Conservation (phyloP, 1,284 basidiomycete species). For the Naganishia liquefaciens region DNA sequence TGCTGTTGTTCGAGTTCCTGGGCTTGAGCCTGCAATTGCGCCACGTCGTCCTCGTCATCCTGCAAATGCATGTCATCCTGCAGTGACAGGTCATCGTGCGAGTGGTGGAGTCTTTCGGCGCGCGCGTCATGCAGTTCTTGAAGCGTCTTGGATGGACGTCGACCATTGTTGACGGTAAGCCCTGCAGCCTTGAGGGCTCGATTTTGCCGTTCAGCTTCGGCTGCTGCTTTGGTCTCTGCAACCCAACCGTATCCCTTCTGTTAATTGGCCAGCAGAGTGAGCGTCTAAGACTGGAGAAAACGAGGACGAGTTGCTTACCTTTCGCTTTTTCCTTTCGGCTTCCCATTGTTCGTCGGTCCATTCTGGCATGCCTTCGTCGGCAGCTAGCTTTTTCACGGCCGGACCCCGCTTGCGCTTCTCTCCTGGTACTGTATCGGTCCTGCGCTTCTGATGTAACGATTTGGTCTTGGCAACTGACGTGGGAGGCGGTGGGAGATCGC, state of each 20-base stretch:
- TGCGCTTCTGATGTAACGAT: constrained; percentile 6
- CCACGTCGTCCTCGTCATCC: constrained; percentile 26
- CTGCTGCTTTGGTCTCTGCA: constrained; percentile 34
- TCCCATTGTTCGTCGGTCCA: constrained; percentile 35
- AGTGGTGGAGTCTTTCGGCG: not conserved
- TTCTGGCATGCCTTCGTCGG: constrained; percentile 28
- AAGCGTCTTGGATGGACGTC: constrained; percentile 18
- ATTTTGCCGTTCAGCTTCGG: constrained; percentile 32
- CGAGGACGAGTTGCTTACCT: constrained; percentile 4
- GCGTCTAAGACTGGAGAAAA: too few relatives aligned
- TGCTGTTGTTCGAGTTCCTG: constrained; percentile 26
- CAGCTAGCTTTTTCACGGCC: constrained; percentile 34
- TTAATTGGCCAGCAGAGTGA: not conserved
- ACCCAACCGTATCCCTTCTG: constrained; percentile 34
- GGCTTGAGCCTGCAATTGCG: constrained; percentile 22
- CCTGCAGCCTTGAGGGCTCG: constrained; percentile 29
- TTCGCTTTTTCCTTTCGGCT: constrained; percentile 34
- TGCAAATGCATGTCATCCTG: constrained; percentile 8
- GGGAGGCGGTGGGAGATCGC: constrained; percentile 26
- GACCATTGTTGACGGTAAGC: constrained; percentile 13
- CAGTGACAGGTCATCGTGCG: constrained; percentile 7
- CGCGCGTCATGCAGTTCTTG: not conserved
- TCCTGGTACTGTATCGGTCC: constrained; percentile 21
- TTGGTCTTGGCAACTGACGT: constrained; percentile 13
- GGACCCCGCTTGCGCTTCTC: constrained; percentile 32